Base-by-base conservation (phyloP, 306 rosid genomes). In the Senna tora region DNA sequence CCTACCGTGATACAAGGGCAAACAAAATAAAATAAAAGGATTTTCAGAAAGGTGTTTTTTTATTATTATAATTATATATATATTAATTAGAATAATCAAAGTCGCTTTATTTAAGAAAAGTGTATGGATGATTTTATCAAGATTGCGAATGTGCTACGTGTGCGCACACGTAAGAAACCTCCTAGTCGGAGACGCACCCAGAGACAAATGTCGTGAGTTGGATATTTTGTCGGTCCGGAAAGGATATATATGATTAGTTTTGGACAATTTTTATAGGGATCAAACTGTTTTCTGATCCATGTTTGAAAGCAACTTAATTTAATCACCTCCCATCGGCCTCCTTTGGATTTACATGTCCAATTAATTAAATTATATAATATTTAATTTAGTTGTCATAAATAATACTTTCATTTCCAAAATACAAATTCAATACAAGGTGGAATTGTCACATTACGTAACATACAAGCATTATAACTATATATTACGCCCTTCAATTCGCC, bases 171-270 rank as follows among this genome's bases (percentile, higher is more conserved):
- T 77, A 84, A 78, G 21, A 60, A 34, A 55, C 63, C 72, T 73
- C 62, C 19, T 19, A 82, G 57, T 79, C 73, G 67, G 6, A 60
- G 46, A 72, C 25, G 30, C 65, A 58, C 38, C 51, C 51, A n/a
- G 69, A 71, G 73, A 91, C 87, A 85, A 82, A 45, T 80, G 96
- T 88, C 80, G 49, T 78, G 43, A 46, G 73, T 59, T 70, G 74
- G 86, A 68, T 76, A 65, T 54, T 64, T 79, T 83, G 92, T 84
- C 95, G 87, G 86, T 55, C 80, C 76, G 28, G 14, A 72, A 59
- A 55, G 47, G 61, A 82, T 53, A 21, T 42, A 17, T 53, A 20
- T 42, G 21, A 45, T 67, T 72, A 22, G 57, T 66, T 67, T 67
- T 73, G 47, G 14, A 30, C 71, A n/a, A 42, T 16, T 6, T 28